A percentile compares a stretch with the other conserved stretches of the same genome.
These are phyloP conservation scores for Trichoderma pleuroti DNA, from an alignment of 2,329 filamentous ascomycete genomes.

Conservation along the genomic window DNA sequence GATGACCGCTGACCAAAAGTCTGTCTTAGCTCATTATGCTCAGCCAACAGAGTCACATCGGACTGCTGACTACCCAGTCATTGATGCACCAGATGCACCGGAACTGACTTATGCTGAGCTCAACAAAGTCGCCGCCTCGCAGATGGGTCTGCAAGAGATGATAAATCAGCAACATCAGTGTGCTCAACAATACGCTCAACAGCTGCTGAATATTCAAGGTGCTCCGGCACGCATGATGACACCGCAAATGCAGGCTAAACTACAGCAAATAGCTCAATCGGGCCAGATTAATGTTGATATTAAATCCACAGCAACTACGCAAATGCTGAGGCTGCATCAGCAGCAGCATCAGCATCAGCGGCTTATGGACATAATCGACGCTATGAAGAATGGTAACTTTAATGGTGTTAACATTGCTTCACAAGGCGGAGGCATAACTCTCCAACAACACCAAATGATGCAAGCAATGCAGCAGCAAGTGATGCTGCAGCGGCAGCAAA, in stretches of 20 bases:
- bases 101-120: accelerated
- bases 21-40: background rate
- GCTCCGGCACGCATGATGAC: slow-evolving; percentile 34
- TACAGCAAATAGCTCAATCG: slow-evolving; percentile 39
- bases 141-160: too few species aligned
- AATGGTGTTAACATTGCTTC: slow-evolving; percentile 34
- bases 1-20: background rate
- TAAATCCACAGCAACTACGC: too few species aligned
- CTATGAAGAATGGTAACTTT: slow-evolving; percentile 38
- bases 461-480: slow-evolving; percentile 38
- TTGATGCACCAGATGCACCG: accelerated
- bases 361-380: too few species aligned
- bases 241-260: slow-evolving; percentile 38
- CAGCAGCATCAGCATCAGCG: too few species aligned
- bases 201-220: slow-evolving; percentile 41
- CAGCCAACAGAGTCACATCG: background rate
- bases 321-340: too few species aligned
- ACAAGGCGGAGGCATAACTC: slow-evolving; percentile 32
- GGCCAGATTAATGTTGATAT: slow-evolving; percentile 25
- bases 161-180: slow-evolving; percentile 43
- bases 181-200: slow-evolving; percentile 43
- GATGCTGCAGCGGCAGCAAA: slow-evolving; percentile 41
- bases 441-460: slow-evolving; percentile 35
- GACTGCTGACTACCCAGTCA: background rate
- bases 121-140: background rate